phyloP scores from a whole-genome alignment of 768 basidiomycete genomes.

The Mycena rebaudengoi region DNA sequence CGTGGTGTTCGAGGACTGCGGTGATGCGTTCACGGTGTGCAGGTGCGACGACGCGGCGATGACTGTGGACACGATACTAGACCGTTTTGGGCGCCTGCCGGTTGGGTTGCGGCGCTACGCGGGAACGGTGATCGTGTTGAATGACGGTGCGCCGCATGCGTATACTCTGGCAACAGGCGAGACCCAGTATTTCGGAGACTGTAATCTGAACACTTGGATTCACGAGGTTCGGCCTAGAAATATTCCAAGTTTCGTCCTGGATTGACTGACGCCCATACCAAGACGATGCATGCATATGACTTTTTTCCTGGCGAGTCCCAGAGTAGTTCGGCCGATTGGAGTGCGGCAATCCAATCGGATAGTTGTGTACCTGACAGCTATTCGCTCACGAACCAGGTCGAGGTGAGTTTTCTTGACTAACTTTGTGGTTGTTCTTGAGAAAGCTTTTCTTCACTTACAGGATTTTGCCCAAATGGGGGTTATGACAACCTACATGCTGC shows the following conservation, averaged over 20 bases:
- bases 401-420: conserved; percentile 29
- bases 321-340: conserved; percentile 33
- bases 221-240: conserved; percentile 37
- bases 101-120: conserved; percentile 42
- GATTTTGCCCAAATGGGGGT: conserved; percentile 43
- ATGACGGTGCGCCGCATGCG: conserved; percentile 23
- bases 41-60: conserved; percentile 39
- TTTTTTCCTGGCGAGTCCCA: conserved; percentile 30
- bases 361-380: conserved; percentile 42
- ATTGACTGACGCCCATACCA: not conserved
- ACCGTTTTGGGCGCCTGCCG: conserved; percentile 38
- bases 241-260: no score
- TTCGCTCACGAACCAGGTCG: conserved; percentile 32
- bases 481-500: conserved; percentile 32
- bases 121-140: conserved; percentile 30
- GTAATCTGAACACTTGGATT: conserved; percentile 36
- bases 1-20: conserved; percentile 40
- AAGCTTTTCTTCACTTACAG: conserved; percentile 16
- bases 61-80: conserved; percentile 34
- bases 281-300: conserved; percentile 38
- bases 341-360: conserved; percentile 31
- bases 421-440: not conserved
- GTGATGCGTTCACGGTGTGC: conserved; percentile 35
- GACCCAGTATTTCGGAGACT: conserved; percentile 40
- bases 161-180: conserved; percentile 43